Percentiles rank a stretch among this genome's conserved stretches.
phyloP scores from a whole-genome alignment of 495 filamentous ascomycete genomes.

The Daldinia childiae region DNA sequence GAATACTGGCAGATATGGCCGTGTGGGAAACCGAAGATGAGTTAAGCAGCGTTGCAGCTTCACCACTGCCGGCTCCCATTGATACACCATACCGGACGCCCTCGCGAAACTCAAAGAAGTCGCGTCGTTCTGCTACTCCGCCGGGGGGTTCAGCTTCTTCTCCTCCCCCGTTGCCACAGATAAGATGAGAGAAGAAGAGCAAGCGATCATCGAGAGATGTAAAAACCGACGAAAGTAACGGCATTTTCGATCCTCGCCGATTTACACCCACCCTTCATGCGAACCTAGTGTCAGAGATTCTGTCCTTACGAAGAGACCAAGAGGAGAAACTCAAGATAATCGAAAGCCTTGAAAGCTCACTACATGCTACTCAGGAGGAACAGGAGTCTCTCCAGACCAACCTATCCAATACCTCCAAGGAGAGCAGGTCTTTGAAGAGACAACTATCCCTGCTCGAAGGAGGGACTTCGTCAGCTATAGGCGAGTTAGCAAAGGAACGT shows the following conservation, averaged over 20 bases:
- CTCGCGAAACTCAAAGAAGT: conserved; percentile 62
- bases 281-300: conserved; percentile 92
- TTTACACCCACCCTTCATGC: conserved; percentile 97
- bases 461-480: conserved; percentile 83
- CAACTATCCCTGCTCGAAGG: conserved; percentile 88
- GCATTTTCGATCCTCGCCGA: conserved; percentile 83
- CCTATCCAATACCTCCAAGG: conserved; percentile 70
- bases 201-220: conserved; percentile 66
- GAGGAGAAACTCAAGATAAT: conserved; percentile 87
- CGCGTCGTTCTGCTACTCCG: conserved; percentile 67
- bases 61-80: conserved; percentile 70
- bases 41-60: conserved; percentile 56
- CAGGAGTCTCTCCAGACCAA: conserved; percentile 72
- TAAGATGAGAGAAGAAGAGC: conserved; percentile 55
- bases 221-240: conserved; percentile 74
- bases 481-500: conserved; percentile 82
- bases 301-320: conserved; percentile 84
- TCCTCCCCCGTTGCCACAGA: conserved; percentile 67
- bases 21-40: conserved; percentile 67
- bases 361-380: conserved; percentile 76
- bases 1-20: conserved; percentile 49
- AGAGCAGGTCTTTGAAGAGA: conserved; percentile 81
- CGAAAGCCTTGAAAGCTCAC: conserved; percentile 78
- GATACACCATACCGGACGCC: conserved; percentile 73
- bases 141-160: conserved; percentile 66